These are phyloP conservation scores for Hordeum pubiflorum DNA, from an alignment of 202 grass and related monocot species.

Conservation along the genomic window DNA sequence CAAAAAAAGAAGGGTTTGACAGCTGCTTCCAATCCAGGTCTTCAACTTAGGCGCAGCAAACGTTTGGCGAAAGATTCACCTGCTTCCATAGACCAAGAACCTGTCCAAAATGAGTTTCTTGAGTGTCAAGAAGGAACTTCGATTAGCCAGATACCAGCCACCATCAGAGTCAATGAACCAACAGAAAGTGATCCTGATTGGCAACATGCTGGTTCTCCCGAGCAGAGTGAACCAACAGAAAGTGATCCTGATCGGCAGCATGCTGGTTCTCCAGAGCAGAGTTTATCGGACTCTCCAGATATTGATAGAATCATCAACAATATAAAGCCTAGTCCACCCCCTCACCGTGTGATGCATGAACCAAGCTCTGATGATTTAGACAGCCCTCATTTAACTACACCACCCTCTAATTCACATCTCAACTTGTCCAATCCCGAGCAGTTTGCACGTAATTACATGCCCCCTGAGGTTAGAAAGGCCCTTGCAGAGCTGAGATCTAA, in stretches of 20 bases:
- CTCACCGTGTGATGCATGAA: background rate
- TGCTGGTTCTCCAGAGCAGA: slow-evolving; percentile 15
- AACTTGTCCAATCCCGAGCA: slow-evolving; percentile 24
- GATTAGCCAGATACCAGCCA: background rate
- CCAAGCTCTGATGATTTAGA: slow-evolving; percentile 7
- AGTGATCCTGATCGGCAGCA: slow-evolving; percentile 19
- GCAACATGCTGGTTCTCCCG: slow-evolving; percentile 2
- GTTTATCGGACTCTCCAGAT: slow-evolving; percentile 9
- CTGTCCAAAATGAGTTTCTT: slow-evolving; percentile 7
- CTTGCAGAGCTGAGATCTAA: slow-evolving; percentile 16
- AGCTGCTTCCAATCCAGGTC: slow-evolving; percentile 21
- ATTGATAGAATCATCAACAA: slow-evolving; percentile 12
- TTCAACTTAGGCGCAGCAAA: slow-evolving; percentile 49
- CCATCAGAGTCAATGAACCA: background rate
- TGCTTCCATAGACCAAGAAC: slow-evolving; percentile 9
- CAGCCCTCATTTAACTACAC: background rate
- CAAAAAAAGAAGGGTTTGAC: slow-evolving; percentile 24
- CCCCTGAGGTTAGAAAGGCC: slow-evolving; percentile 23
- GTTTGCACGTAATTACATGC: slow-evolving; percentile 28
- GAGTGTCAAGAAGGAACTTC: background rate
- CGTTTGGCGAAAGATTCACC: slow-evolving; percentile 36
- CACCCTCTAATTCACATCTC: background rate
- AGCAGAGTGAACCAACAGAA: slow-evolving; percentile 9
- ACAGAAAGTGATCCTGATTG: slow-evolving; percentile 28
- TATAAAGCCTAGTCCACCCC: slow-evolving; percentile 1